These are phyloP conservation scores for Millerozyma acaciae DNA, from an alignment of 805 yeast species.

Conservation along the genomic window DNA sequence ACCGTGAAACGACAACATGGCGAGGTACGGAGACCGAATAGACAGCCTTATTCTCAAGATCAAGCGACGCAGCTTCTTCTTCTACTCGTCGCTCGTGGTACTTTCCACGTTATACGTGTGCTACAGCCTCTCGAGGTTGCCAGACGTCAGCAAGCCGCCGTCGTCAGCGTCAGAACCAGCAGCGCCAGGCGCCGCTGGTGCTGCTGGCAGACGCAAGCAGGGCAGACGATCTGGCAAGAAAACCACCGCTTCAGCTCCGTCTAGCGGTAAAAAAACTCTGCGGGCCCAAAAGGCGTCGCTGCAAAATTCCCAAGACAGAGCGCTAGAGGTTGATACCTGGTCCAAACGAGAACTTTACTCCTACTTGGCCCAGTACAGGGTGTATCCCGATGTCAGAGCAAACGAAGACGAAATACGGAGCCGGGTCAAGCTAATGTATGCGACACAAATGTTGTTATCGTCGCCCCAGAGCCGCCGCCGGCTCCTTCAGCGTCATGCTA, in stretches of 20 bases:
- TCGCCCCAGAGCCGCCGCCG: no score
- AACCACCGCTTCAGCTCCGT: no score
- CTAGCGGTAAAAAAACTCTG: no score
- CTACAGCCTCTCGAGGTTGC: conserved; percentile 16
- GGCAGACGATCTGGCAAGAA: conserved; percentile 3
- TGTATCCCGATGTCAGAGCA: conserved; percentile 17
- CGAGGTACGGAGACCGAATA: conserved; percentile 25
- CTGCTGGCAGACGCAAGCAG: conserved; percentile 2
- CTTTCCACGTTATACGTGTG: conserved; percentile 25
- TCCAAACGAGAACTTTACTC: conserved; percentile 14
- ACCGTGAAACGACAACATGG: no score
- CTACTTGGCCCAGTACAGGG: conserved; percentile 11
- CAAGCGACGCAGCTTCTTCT: conserved; percentile 32
- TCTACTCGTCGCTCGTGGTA: conserved; percentile 30
- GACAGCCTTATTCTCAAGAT: conserved; percentile 26
- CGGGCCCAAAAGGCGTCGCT: no score
- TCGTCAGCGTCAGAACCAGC: conserved; percentile 3
- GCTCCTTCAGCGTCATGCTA: no score
- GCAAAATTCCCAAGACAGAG: no score
- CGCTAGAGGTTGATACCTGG: no score
- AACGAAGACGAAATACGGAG: conserved; percentile 10
- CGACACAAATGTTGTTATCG: no score
- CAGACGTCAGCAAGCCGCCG: conserved; percentile 6
- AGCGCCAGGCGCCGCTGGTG: conserved; percentile 1
- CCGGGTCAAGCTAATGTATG: conserved; percentile 11